A percentile compares a stretch with the other conserved stretches of the same genome.
Conservation (phyloP, 2,329 filamentous ascomycete species). For the Botrytis galanthina region DNA sequence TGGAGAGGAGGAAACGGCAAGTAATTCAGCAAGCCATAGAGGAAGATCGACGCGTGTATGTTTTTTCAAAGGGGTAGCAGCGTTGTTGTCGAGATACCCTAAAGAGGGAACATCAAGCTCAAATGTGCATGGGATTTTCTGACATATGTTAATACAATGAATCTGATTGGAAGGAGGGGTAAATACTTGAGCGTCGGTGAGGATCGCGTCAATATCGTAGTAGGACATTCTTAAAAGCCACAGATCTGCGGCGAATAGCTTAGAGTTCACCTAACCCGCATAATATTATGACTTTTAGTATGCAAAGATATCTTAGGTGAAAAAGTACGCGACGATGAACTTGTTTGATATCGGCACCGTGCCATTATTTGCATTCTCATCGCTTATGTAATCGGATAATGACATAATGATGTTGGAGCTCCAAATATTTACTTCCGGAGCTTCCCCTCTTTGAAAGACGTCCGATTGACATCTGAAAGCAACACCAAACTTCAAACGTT, state of each 20-base stretch:
- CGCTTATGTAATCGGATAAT: conserved; percentile 1
- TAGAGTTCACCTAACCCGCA: neutral
- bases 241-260: neutral
- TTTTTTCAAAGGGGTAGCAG: conserved; percentile 66
- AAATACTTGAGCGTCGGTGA: conserved; percentile 75
- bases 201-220: conserved; percentile 80
- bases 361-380: neutral
- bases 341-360: neutral
- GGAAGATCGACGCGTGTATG: conserved; percentile 81
- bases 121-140: conserved; percentile 97
- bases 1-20: conserved; percentile 64
- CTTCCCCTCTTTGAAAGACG: conserved; percentile 13
- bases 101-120: conserved; percentile 84
- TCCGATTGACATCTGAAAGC: conserved; percentile 19
- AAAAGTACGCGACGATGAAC: neutral
- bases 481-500: conserved; percentile 20
- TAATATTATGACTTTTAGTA: neutral
- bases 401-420: conserved; percentile 20
- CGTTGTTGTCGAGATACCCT: conserved; percentile 85
- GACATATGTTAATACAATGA: conserved; percentile 24
- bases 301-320: neutral
- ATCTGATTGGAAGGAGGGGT: conserved; percentile 20
- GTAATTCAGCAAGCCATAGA: conserved; percentile 92
- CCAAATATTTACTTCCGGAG: conserved; percentile 7
- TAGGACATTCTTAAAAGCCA: conserved; percentile 59